Conservation (phyloP, 331 rosid genomes). For the Erythrophleum ivorense region DNA sequence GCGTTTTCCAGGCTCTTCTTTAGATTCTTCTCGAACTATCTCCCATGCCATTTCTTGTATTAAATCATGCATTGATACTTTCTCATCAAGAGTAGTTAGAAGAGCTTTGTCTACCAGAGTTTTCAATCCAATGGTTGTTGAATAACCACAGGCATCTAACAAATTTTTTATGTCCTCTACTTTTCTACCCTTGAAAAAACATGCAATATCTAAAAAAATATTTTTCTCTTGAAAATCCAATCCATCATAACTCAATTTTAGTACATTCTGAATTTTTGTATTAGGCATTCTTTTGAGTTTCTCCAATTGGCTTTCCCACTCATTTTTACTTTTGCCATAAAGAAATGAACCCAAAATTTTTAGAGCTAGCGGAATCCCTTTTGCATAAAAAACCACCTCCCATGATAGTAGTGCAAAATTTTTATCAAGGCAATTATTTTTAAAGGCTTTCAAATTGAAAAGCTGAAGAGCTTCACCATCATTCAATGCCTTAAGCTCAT, state of each 20-base stretch:
- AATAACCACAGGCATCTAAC: constrained; percentile 1
- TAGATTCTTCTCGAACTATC: background rate
- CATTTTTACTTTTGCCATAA: background rate
- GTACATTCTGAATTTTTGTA: background rate
- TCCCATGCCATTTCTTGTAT: constrained; percentile 12
- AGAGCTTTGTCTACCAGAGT: background rate
- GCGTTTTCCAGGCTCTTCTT: background rate
- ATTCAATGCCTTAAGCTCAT: background rate
- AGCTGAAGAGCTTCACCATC: background rate
- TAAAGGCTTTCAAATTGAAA: background rate
- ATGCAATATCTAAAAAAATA: background rate
- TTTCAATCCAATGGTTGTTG: background rate
- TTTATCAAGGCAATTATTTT: background rate
- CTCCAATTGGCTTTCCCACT: background rate
- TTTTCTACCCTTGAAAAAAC: background rate
- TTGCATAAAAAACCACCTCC: background rate
- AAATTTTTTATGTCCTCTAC: background rate
- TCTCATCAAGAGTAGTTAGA: background rate
- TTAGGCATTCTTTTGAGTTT: background rate
- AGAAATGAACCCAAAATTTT: background rate
- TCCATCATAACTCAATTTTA: constrained; percentile 1
- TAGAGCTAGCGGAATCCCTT: background rate
- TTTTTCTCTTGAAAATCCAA: background rate
- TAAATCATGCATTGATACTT: background rate
- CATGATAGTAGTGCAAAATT: background rate